Conservation (phyloP, 805 yeast species). For the Wickerhamiella nectarea region DNA sequence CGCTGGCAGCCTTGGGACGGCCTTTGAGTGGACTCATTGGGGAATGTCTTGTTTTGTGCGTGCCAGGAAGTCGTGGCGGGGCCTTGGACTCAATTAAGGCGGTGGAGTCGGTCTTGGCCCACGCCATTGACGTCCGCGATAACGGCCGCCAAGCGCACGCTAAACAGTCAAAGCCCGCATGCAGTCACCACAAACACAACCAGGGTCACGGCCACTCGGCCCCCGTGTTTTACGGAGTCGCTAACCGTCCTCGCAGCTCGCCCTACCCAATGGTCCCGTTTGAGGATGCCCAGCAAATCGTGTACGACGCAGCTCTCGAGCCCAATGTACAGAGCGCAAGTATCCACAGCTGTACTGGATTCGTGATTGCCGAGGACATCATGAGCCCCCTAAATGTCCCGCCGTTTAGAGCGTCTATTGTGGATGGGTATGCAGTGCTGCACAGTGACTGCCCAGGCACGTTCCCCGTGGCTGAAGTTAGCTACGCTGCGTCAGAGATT, state of each 20-base stretch:
- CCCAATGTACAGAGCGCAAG: constrained; percentile 21
- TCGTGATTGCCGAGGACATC: constrained; percentile 33
- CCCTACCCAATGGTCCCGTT: constrained; percentile 38
- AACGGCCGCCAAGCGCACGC: neutral
- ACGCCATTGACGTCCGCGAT: constrained; percentile 27
- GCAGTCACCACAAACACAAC: constrained; percentile 10
- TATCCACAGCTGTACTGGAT: constrained; percentile 27
- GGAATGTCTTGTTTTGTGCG: constrained; percentile 30
- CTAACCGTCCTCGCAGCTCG: constrained; percentile 34
- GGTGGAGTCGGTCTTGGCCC: constrained; percentile 29
- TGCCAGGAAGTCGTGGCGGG: constrained; percentile 43
- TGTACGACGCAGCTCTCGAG: constrained; percentile 26
- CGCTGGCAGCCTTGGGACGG: constrained; percentile 36
- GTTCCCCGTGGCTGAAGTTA: constrained; percentile 23
- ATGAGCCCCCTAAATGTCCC: constrained; percentile 32
- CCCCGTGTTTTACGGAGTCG: constrained; percentile 32
- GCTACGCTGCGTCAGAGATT: constrained; percentile 22
- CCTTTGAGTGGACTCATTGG: constrained; percentile 36
- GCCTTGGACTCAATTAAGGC: constrained; percentile 34
- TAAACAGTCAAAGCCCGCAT: neutral
- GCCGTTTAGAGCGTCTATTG: constrained; percentile 39
- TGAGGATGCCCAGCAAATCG: constrained; percentile 28
- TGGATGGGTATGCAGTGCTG: constrained; percentile 42
- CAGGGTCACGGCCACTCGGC: constrained; percentile 16
- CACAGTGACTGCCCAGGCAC: constrained; percentile 35